A percentile compares a stretch with the other conserved stretches of the same genome.
These are phyloP conservation scores for Oehlia diaphana DNA, from an alignment of 192 early-diverging fungal species.

Conservation along the genomic window DNA sequence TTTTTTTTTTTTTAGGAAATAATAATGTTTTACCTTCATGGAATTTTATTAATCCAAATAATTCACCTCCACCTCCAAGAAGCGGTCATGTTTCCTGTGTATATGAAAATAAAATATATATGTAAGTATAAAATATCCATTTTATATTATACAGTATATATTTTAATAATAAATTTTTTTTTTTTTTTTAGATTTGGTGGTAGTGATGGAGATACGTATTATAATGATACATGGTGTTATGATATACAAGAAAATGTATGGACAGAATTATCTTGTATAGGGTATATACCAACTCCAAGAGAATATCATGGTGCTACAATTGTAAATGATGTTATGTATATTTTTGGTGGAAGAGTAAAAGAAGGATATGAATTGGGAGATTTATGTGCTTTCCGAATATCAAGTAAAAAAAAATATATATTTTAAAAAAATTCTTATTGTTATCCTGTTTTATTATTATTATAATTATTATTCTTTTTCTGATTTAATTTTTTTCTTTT, in stretches of 20 bases:
- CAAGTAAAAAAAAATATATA: slow-evolving; percentile 31
- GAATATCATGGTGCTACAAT: slow-evolving; percentile 38
- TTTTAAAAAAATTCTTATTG: background rate
- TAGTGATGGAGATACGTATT: slow-evolving; percentile 45
- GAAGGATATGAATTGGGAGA: slow-evolving; percentile 46
- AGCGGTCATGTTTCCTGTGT: background rate
- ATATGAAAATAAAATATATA: background rate
- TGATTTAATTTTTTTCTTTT: background rate
- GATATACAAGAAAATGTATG: slow-evolving; percentile 44
- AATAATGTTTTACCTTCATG: background rate
- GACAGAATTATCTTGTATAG: slow-evolving; percentile 41
- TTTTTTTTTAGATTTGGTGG: slow-evolving; percentile 51
- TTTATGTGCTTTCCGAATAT: slow-evolving; percentile 53
- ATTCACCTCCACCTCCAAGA: background rate
- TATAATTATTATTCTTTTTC: background rate
- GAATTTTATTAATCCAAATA: background rate
- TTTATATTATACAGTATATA: too few relatives aligned
- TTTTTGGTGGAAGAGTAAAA: slow-evolving; percentile 50
- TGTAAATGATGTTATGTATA: slow-evolving; percentile 52
- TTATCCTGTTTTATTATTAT: too few relatives aligned
- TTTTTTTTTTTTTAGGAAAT: background rate
- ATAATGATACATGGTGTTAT: slow-evolving; percentile 61
- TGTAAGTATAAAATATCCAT: background rate
- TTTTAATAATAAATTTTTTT: too few relatives aligned
- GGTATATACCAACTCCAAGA: slow-evolving; percentile 47